A percentile compares a stretch with the other conserved stretches of the same genome.
Conservation (phyloP, 169 alveolate genomes). For the Plasmodium inui region DNA sequence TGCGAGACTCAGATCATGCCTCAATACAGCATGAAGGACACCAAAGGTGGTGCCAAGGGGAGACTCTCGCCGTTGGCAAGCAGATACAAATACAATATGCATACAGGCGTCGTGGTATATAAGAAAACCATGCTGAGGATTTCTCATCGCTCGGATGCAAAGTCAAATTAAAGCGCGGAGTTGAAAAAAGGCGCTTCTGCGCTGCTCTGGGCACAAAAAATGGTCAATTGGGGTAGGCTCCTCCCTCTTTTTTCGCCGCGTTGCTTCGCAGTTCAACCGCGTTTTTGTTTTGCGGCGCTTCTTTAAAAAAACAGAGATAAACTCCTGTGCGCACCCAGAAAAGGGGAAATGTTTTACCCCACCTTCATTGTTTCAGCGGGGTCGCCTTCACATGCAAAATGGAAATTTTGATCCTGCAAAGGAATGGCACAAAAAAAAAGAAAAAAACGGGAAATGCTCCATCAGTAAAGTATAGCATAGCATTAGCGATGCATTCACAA, state of each 20-base stretch:
- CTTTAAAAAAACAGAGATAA: too few species aligned
- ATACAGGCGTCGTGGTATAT: neutral
- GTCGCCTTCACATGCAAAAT: neutral
- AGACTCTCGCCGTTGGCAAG: neutral
- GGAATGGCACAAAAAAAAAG: neutral
- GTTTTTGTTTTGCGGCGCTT: neutral
- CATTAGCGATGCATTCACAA: neutral
- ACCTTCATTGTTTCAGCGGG: neutral
- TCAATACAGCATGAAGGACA: neutral
- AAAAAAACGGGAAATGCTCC: neutral
- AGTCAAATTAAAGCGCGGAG: neutral
- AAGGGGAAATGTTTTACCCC: neutral
- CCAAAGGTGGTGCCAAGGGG: neutral
- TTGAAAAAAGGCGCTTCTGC: neutral
- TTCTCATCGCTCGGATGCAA: neutral
- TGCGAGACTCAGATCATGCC: neutral
- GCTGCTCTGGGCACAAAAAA: neutral
- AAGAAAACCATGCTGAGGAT: neutral
- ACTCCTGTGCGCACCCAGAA: neutral
- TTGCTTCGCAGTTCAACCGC: neutral
- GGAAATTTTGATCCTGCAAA: neutral
- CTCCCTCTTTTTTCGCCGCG: neutral
- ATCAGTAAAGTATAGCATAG: neutral
- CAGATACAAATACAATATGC: neutral
- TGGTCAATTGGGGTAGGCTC: neutral